Evolutionary conservation across 495 filamentous ascomycete genomes (phyloP).

Genomic region (Geopyxis carbonaria): DNA sequence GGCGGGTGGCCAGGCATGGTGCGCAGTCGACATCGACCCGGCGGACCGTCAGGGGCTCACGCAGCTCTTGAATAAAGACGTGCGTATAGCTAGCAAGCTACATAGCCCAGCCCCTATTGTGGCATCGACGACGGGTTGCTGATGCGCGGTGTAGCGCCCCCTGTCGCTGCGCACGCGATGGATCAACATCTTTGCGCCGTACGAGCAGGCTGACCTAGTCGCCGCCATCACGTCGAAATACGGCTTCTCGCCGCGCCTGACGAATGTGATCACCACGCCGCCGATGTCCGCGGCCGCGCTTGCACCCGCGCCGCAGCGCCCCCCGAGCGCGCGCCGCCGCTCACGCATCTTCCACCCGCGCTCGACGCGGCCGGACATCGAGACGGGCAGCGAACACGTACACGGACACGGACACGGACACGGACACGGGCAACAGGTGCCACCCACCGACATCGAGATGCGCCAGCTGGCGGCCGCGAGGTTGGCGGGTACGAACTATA

Average conservation of each 20-base stretch:
- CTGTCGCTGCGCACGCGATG: background rate
- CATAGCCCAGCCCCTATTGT: no score
- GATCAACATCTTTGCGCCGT: slow-evolving; percentile 48
- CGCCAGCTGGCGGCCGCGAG: background rate
- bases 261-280: slow-evolving; percentile 17
- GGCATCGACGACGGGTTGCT: no score
- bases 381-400: background rate
- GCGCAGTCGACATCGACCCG: slow-evolving; percentile 36
- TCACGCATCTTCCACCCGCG: background rate
- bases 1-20: slow-evolving; percentile 38
- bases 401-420: background rate
- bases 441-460: no score
- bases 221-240: slow-evolving; percentile 36
- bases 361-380: background rate
- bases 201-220: slow-evolving; percentile 40
- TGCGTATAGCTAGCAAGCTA: no score
- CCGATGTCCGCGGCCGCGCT: no score
- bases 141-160: no score
- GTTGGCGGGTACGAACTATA: slow-evolving; percentile 13
- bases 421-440: background rate
- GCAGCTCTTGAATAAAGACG: no score
- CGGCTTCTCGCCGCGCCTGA: slow-evolving; percentile 42
- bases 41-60: no score
- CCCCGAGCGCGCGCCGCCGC: background rate
- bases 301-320: background rate